These are phyloP conservation scores for Verticillium nonalfalfae DNA, from an alignment of 2,329 filamentous ascomycete genomes.

Conservation along the genomic window DNA sequence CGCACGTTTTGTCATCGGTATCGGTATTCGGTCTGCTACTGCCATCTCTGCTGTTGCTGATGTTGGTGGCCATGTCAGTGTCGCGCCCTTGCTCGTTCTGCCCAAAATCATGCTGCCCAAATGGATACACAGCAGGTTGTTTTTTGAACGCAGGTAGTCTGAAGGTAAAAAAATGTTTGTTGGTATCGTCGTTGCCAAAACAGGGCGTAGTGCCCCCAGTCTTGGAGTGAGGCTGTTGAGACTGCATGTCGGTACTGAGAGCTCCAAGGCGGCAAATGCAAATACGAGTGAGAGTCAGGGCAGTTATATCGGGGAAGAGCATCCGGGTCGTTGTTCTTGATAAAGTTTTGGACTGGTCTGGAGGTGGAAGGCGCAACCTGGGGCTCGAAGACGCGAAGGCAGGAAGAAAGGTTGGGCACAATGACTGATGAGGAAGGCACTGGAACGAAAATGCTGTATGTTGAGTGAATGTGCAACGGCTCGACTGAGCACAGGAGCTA, in stretches of 20 bases:
- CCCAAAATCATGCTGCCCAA: background rate
- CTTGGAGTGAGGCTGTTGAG: background rate
- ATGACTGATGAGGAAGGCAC: too few relatives aligned
- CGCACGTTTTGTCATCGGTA: background rate
- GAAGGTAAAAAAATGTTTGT: background rate
- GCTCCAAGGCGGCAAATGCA: too few relatives aligned
- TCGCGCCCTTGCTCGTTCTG: background rate
- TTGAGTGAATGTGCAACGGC: too few relatives aligned
- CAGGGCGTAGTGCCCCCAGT: background rate
- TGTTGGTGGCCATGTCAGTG: background rate
- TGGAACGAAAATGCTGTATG: too few relatives aligned
- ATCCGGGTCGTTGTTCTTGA: too few relatives aligned
- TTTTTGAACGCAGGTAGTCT: background rate
- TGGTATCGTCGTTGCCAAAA: background rate
- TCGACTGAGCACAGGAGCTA: too few relatives aligned
- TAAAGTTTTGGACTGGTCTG: too few relatives aligned
- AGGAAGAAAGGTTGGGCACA: too few relatives aligned
- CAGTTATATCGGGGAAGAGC: too few relatives aligned
- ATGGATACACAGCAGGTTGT: background rate
- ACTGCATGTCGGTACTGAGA: background rate
- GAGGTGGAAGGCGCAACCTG: too few relatives aligned
- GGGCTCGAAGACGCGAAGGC: too few relatives aligned
- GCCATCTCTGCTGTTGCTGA: background rate
- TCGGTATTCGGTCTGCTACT: background rate
- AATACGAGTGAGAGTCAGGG: too few relatives aligned